Conservation (phyloP, 495 filamentous ascomycete species). For the Podospora australis region DNA sequence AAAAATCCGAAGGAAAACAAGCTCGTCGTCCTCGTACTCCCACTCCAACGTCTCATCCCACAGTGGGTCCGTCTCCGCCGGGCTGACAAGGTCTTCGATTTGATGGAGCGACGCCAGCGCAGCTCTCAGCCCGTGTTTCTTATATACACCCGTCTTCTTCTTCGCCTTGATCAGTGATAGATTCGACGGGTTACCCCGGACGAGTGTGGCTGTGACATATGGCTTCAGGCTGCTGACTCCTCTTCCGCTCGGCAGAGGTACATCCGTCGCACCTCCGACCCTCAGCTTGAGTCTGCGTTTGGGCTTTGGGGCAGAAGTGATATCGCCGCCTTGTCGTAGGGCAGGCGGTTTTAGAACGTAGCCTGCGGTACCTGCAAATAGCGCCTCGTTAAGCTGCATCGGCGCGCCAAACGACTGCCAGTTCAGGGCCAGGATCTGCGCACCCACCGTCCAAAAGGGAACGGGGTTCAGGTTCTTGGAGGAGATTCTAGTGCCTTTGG, state of each 20-base stretch:
- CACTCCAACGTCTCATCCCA: conserved; percentile 50
- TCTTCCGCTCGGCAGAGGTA: conserved; percentile 34
- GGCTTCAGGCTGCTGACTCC: conserved; percentile 38
- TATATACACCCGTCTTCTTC: conserved; percentile 45
- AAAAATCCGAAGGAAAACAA: conserved; percentile 46
- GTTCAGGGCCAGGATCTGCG: conserved; percentile 51
- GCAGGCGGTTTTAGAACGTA: conserved; percentile 49
- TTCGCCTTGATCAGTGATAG: conserved; percentile 33
- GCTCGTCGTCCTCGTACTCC: conserved; percentile 49
- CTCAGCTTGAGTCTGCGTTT: conserved; percentile 34
- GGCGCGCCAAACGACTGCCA: conserved; percentile 51
- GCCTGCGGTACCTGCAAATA: conserved; percentile 47
- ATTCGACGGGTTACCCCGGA: conserved; percentile 28
- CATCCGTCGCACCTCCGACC: conserved; percentile 45
- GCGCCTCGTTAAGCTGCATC: conserved; percentile 51
- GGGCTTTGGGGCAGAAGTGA: conserved; percentile 23
- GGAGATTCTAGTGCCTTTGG: conserved; percentile 51
- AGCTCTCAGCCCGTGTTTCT: conserved; percentile 39
- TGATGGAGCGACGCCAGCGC: conserved; percentile 9
- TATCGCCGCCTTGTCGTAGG: conserved; percentile 41
- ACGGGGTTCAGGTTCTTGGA: conserved; percentile 46
- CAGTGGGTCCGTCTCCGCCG: conserved; percentile 38
- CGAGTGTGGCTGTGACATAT: conserved; percentile 48
- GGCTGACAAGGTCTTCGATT: conserved; percentile 21
- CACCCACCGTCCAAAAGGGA: conserved; percentile 48